Conservation (phyloP, 2,329 filamentous ascomycete genomes). For the Bisporella sp. region DNA sequence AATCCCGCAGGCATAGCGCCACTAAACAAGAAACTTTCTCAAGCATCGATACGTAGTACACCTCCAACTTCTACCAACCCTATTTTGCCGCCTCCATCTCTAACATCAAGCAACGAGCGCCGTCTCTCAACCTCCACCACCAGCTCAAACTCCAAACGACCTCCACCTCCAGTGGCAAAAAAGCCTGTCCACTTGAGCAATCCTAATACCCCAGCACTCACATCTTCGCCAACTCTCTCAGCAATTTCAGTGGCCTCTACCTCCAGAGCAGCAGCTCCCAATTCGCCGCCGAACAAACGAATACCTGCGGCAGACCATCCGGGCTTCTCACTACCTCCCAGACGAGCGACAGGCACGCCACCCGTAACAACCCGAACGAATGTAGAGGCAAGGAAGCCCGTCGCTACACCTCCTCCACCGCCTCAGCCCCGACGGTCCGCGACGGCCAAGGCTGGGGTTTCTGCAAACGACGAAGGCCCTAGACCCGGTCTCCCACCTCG, state of each 20-base stretch:
- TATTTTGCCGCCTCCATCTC: conserved; percentile 4
- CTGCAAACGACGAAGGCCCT: conserved; percentile 13
- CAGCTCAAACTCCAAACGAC: conserved; percentile 21
- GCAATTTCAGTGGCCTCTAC: conserved; percentile 8
- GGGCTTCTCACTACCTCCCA: conserved; percentile 18
- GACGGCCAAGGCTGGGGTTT: conserved; percentile 5
- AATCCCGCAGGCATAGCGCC: conserved; percentile 9
- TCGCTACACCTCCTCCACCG: conserved; percentile 14
- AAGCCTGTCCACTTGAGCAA: conserved; percentile 27
- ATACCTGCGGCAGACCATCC: conserved; percentile 9
- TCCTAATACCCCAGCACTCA: conserved; percentile 14
- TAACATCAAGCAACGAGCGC: conserved; percentile 11
- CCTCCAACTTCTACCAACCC: conserved; percentile 4
- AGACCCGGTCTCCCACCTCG: conserved; percentile 22
- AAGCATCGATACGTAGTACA: conserved; percentile 9
- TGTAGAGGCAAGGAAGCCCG: conserved; percentile 6
- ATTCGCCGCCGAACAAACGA: conserved; percentile 7
- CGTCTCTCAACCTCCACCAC: conserved; percentile 21
- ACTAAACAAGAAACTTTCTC: conserved; percentile 12
- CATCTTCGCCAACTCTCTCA: conserved; percentile 14
- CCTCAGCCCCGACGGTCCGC: conserved; percentile 19
- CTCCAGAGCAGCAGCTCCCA: neutral
- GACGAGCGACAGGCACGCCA: conserved; percentile 11
- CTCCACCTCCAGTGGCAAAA: conserved; percentile 23
- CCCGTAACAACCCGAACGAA: neutral